These are phyloP conservation scores for Neurospora sp. DNA, from an alignment of 495 filamentous ascomycete genomes.

Conservation along the genomic window DNA sequence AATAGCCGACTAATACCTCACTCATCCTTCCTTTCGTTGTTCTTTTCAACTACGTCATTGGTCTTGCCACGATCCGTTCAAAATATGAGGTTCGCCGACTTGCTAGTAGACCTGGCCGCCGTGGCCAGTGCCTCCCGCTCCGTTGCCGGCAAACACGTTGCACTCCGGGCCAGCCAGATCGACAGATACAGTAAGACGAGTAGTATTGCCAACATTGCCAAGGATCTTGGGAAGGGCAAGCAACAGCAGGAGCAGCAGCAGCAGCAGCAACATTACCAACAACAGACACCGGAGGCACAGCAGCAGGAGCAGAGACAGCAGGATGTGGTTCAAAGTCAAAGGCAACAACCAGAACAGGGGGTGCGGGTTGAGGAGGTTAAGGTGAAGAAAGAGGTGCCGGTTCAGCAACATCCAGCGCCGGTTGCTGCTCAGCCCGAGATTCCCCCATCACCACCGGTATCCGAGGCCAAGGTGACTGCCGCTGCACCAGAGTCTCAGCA, in stretches of 20 bases:
- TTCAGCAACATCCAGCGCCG: not conserved
- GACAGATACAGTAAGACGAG: slow-evolving; percentile 71
- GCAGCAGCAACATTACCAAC: not conserved
- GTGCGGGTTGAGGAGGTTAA: not conserved
- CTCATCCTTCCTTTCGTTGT: not conserved
- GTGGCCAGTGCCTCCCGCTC: slow-evolving; percentile 67
- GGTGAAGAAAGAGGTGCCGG: not conserved
- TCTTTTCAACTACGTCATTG: not conserved
- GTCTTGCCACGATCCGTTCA: not conserved
- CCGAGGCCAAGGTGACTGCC: not conserved
- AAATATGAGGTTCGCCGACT: slow-evolving; percentile 37
- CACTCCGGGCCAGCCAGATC: slow-evolving; percentile 64
- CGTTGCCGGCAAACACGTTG: slow-evolving; percentile 70
- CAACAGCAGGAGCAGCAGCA: not conserved
- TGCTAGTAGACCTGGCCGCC: slow-evolving; percentile 68
- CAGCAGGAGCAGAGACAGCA: not conserved
- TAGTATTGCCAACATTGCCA: slow-evolving; percentile 57
- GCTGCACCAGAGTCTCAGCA: not conserved
- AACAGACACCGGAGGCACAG: not conserved
- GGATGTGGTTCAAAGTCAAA: not conserved
- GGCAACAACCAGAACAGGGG: not conserved
- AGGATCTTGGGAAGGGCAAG: not conserved
- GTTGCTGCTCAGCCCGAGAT: not conserved
- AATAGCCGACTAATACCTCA: not conserved
- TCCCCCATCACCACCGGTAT: slow-evolving; percentile 7